These are phyloP conservation scores for Leccinum incarnatum DNA, from an alignment of 768 basidiomycete genomes.

Conservation along the genomic window DNA sequence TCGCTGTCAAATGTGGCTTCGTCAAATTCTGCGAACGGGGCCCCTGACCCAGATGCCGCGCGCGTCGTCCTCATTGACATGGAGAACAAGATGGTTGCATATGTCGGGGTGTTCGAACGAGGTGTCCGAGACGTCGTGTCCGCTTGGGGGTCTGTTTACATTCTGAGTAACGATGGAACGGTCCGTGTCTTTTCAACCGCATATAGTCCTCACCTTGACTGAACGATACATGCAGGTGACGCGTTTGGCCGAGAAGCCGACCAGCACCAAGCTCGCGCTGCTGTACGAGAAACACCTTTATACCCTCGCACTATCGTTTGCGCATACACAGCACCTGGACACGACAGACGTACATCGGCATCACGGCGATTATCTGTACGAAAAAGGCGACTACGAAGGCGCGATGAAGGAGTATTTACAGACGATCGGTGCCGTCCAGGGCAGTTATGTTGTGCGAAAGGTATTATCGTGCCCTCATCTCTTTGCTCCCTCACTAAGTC, in stretches of 20 bases:
- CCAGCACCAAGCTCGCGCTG: conserved; percentile 80
- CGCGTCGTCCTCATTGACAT: conserved; percentile 87
- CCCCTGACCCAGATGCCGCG: conserved; percentile 56
- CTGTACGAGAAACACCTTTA: conserved; percentile 81
- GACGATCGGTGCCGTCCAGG: conserved; percentile 85
- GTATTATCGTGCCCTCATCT: conserved; percentile 38
- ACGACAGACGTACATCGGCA: conserved; percentile 87
- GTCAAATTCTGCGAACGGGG: conserved; percentile 40
- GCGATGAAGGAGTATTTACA: conserved; percentile 91
- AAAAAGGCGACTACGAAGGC: conserved; percentile 88
- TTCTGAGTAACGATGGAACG: conserved; percentile 75
- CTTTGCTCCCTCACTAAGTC: not conserved
- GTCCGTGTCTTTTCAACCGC: conserved; percentile 39
- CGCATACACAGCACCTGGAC: conserved; percentile 74
- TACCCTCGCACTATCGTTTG: conserved; percentile 76
- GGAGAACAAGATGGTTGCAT: conserved; percentile 88
- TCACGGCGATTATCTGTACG: conserved; percentile 90
- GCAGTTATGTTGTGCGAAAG: conserved; percentile 97
- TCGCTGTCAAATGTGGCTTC: not conserved
- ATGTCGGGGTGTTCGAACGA: conserved; percentile 74
- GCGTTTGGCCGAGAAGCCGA: conserved; percentile 75
- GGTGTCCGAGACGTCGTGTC: conserved; percentile 84
- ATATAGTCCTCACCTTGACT: not conserved
- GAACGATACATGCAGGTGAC: conserved; percentile 43
- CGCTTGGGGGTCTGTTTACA: conserved; percentile 77